Evolutionary conservation across 805 yeast species (phyloP).

Genomic region (Schwanniomyces vanrijiae): DNA sequence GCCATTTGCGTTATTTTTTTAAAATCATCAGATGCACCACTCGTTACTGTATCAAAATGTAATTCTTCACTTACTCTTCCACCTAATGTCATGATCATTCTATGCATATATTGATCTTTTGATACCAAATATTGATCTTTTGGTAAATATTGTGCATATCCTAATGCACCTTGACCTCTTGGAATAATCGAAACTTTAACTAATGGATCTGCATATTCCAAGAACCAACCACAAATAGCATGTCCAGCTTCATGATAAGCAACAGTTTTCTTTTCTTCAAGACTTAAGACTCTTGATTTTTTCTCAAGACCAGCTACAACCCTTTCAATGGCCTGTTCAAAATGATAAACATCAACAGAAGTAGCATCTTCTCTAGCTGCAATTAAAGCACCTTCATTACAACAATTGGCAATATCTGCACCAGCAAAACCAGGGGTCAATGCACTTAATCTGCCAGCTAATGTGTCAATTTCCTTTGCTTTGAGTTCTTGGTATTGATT

Average conservation of each 20-base stretch:
- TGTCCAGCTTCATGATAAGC: conserved; percentile 98
- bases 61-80: conserved; percentile 91
- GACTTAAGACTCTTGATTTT: conserved; percentile 73
- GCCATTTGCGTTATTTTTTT: conserved; percentile 90
- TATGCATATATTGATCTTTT: conserved; percentile 71
- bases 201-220: conserved; percentile 85
- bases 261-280: conserved; percentile 79
- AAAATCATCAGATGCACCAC: conserved; percentile 92
- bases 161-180: conserved; percentile 90
- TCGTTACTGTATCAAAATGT: conserved; percentile 82
- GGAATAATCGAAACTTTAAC: conserved; percentile 94
- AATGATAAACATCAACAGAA: conserved; percentile 65
- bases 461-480: conserved; percentile 48
- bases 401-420: conserved; percentile 93
- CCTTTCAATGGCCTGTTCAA: conserved; percentile 91
- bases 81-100: conserved; percentile 93
- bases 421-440: conserved; percentile 95
- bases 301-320: conserved; percentile 94
- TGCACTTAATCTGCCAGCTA: conserved; percentile 84
- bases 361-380: conserved; percentile 79
- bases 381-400: conserved; percentile 91
- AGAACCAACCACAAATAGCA: conserved; percentile 93
- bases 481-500: conserved; percentile 39
- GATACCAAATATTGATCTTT: conserved; percentile 81
- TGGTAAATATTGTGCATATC: conserved; percentile 95